Evolutionary conservation across 2,329 filamentous ascomycete species (phyloP).

Genomic region (Botryotinia convoluta): DNA sequence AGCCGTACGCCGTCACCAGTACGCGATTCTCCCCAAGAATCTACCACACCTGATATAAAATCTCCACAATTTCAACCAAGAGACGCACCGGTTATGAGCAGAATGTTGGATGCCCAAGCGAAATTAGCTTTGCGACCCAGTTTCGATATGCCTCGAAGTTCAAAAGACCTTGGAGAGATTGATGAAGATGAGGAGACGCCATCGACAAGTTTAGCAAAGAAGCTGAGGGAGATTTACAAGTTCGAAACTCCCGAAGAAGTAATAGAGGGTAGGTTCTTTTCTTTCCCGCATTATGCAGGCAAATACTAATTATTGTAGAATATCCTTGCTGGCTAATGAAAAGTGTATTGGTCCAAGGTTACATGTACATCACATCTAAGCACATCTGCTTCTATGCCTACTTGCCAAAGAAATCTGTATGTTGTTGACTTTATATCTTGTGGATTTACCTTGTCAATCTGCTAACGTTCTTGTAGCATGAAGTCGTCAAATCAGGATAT

Average conservation of each 20-base stretch:
- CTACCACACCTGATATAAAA: slow-evolving; percentile 34
- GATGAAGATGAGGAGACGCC: slow-evolving; percentile 39
- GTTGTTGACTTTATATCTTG: slow-evolving; percentile 32
- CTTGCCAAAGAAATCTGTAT: slow-evolving; percentile 84
- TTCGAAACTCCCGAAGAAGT: slow-evolving; percentile 82
- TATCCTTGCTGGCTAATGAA: slow-evolving; percentile 93
- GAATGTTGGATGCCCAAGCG: slow-evolving; percentile 71
- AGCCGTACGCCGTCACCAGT: slow-evolving; percentile 22
- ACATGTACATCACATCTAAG: slow-evolving; percentile 89
- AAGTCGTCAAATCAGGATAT: slow-evolving; percentile 81
- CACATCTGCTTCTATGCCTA: slow-evolving; percentile 98
- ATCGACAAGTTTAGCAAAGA: slow-evolving; percentile 62
- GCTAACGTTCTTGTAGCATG: slow-evolving; percentile 51
- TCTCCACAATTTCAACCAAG: slow-evolving; percentile 43
- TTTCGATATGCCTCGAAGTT: slow-evolving; percentile 48
- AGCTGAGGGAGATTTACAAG: slow-evolving; percentile 80
- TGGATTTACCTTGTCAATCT: not conserved
- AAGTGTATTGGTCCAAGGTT: slow-evolving; percentile 87
- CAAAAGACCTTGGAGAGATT: slow-evolving; percentile 25
- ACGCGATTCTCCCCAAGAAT: slow-evolving; percentile 37
- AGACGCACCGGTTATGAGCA: slow-evolving; percentile 70
- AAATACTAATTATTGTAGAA: slow-evolving; percentile 50
- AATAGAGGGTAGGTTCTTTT: slow-evolving; percentile 58
- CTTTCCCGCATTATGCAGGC: too few species aligned
- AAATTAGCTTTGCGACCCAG: slow-evolving; percentile 59